phyloP scores from a whole-genome alignment of 495 filamentous ascomycete genomes.

The Lepraria neglecta region DNA sequence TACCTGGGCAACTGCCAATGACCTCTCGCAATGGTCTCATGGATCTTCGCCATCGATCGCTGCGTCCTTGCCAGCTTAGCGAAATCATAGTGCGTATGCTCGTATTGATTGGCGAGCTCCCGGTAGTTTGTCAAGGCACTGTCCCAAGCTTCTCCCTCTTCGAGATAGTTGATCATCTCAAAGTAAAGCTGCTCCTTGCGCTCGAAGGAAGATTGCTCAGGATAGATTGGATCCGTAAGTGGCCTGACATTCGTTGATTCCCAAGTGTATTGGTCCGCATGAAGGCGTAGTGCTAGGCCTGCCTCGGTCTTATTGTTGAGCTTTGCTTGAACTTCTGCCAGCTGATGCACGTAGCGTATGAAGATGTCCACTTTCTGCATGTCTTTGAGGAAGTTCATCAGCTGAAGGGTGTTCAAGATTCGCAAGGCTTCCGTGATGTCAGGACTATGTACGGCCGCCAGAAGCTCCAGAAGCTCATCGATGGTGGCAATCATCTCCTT shows the following conservation, averaged over 20 bases:
- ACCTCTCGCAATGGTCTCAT: conserved; percentile 78
- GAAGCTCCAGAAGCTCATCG: conserved; percentile 83
- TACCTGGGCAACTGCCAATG: conserved; percentile 73
- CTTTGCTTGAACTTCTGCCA: conserved; percentile 70
- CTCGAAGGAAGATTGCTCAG: conserved; percentile 83
- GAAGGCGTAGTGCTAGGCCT: conserved; percentile 80
- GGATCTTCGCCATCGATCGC: conserved; percentile 86
- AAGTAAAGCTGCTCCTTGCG: conserved; percentile 90
- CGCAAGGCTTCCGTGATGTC: conserved; percentile 70
- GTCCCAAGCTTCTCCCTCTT: conserved; percentile 88
- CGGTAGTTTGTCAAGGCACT: conserved; percentile 84
- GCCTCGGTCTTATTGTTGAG: conserved; percentile 82
- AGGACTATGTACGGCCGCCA: conserved; percentile 84
- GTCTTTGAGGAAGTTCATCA: conserved; percentile 96
- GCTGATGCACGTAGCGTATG: conserved; percentile 91
- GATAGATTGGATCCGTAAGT: conserved; percentile 66
- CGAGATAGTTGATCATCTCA: conserved; percentile 87
- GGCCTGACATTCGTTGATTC: conserved; percentile 64
- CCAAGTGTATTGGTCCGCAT: conserved; percentile 93
- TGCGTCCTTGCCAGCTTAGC: conserved; percentile 82
- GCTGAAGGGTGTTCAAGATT: conserved; percentile 74
- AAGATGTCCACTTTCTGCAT: conserved; percentile 98
- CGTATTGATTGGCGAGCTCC: conserved; percentile 85
- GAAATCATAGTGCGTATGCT: conserved; percentile 83
- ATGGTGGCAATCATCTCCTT: conserved; percentile 73